Evolutionary conservation across 2,329 filamentous ascomycete species (phyloP).

Genomic region (Beauveria sp.): DNA sequence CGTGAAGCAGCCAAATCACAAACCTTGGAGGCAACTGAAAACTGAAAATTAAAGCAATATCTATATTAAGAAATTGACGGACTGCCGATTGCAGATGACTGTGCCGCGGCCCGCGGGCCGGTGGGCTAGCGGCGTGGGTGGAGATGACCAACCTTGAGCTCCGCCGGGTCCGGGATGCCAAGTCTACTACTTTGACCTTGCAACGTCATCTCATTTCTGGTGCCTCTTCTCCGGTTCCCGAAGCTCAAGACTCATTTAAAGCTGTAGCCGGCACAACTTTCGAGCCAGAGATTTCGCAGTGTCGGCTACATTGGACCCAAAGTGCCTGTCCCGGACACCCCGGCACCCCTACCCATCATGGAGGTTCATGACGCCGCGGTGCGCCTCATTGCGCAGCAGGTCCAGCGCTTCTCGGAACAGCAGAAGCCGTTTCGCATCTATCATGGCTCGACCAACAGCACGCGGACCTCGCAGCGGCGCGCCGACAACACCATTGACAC

Average conservation of each 20-base stretch:
- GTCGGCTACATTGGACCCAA: too few relatives aligned
- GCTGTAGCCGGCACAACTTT: not conserved
- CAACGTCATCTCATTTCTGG: not conserved
- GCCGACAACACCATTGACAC: slow-evolving; percentile 58
- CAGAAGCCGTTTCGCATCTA: slow-evolving; percentile 61
- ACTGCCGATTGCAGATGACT: not conserved
- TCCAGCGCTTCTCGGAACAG: slow-evolving; percentile 35
- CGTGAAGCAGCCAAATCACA: not conserved
- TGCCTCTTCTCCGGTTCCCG: not conserved
- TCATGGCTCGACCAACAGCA: slow-evolving; percentile 72
- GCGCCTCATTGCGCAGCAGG: slow-evolving; percentile 32
- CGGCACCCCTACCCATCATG: slow-evolving; percentile 18
- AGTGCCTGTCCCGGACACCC: not conserved
- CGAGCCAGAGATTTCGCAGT: not conserved
- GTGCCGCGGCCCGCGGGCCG: not conserved
- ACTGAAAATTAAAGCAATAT: not conserved
- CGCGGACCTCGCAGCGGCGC: slow-evolving; percentile 46
- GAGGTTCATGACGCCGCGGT: slow-evolving; percentile 39
- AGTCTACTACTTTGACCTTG: not conserved
- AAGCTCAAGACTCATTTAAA: not conserved
- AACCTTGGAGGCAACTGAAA: too few relatives aligned
- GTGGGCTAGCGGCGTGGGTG: not conserved
- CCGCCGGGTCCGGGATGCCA: not conserved
- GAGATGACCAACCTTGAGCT: not conserved
- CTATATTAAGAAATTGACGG: not conserved